These are phyloP conservation scores for Emericellopsis cladophorae DNA, from an alignment of 2,329 filamentous ascomycete species.

Conservation along the genomic window DNA sequence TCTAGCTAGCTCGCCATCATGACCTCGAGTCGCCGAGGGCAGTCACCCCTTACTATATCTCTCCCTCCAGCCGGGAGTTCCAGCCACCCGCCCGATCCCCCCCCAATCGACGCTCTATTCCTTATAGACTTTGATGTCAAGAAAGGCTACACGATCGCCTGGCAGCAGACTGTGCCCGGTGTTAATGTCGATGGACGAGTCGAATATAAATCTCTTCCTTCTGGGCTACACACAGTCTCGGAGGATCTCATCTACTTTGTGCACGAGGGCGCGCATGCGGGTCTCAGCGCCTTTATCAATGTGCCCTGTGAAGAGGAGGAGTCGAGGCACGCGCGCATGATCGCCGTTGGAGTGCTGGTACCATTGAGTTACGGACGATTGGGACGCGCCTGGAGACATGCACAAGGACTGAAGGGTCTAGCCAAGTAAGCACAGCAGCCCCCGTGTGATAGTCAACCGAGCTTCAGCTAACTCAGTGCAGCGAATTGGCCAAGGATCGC, in stretches of 20 bases:
- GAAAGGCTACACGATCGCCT: slow-evolving; percentile 79
- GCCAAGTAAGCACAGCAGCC: slow-evolving; percentile 41
- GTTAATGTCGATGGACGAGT: slow-evolving; percentile 74
- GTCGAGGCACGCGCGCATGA: slow-evolving; percentile 80
- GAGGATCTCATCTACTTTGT: slow-evolving; percentile 92
- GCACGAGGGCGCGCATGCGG: slow-evolving; percentile 66
- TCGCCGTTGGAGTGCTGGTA: slow-evolving; percentile 81
- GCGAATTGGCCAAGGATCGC: slow-evolving; percentile 51
- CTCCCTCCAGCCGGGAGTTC: slow-evolving; percentile 9
- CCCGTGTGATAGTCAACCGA: background rate
- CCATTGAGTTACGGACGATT: slow-evolving; percentile 74
- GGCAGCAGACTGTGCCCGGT: slow-evolving; percentile 62
- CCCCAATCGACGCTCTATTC: slow-evolving; percentile 60
- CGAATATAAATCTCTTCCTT: slow-evolving; percentile 93
- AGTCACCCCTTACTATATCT: slow-evolving; percentile 24
- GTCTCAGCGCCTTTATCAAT: slow-evolving; percentile 86
- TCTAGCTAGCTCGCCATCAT: slow-evolving; percentile 11
- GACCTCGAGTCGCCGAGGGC: slow-evolving; percentile 23
- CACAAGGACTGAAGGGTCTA: slow-evolving; percentile 60
- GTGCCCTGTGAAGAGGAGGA: slow-evolving; percentile 62
- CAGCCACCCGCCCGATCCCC: slow-evolving; percentile 14
- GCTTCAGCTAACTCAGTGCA: slow-evolving; percentile 10
- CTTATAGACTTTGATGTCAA: slow-evolving; percentile 88
- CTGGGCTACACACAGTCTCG: slow-evolving; percentile 77
- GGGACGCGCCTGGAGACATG: slow-evolving; percentile 83